Evolutionary conservation across 805 yeast genomes (phyloP), one percentile per base, ranked within the genome.

Genomic region (Candida fluviatilis): DNA sequence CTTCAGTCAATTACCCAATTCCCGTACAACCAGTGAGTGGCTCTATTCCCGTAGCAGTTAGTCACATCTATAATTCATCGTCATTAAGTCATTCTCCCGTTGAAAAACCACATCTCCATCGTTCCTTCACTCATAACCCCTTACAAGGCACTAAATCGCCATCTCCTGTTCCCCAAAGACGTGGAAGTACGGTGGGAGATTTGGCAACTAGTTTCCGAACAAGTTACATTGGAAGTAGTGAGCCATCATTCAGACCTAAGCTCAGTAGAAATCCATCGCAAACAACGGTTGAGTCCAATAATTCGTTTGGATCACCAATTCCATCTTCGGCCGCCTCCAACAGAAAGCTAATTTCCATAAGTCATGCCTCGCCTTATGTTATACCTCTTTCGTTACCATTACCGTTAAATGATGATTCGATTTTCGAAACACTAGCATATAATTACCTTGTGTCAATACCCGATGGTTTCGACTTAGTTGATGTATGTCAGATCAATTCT

Each of bases 401-500:
- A 4, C 62, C 69, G 0, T 54, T 62, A 27, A 69, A 69, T 39
- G 77, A 75, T 37, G 60, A 61, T 0, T 47, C 57, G 0, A 68
- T 64, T 2, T 71, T 81, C 41, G 75, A 67, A 17, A 64, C 70
- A 16, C 57, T 82, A 18, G 66, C 81, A 2, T 58, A 65, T 14
- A 66, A 73, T 48, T 80, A 80, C 49, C 46, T 75, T 25, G 57
- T 71, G 10, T 57, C 66, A 3, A 52, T 73, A 0, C 75, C 77
- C 0, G 73, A 69, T 17, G 78, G 75, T 3, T 67, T 77, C 50
- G 62, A 66, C 18, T 60, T 80, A 12, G 52, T 66, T 11, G 79
- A 80, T 32, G 79, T 72, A 2, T 82, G 86, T 49, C 64, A 71
- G 16, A 60, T 69, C 48, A 84, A 84, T 51, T 74, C 86, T 0